phyloP scores from a whole-genome alignment of 306 rosid genomes.

The Pterocarpus macrocarpus region DNA sequence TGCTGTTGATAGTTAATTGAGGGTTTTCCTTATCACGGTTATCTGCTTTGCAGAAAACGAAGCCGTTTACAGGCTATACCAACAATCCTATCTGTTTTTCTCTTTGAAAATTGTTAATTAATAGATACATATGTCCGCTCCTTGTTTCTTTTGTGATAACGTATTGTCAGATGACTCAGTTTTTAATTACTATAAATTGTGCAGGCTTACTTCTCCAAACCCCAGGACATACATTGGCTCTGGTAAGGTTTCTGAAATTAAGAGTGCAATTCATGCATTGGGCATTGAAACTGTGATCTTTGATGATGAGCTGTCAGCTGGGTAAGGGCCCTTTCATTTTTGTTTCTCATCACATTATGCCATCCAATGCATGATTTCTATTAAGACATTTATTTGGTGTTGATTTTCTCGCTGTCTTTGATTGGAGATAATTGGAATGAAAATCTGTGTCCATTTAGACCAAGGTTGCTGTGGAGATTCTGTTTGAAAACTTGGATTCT shows the following conservation, averaged over 20 bases:
- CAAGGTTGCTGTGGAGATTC: constrained; percentile 38
- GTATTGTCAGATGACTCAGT: constrained; percentile 34
- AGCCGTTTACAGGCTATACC: background rate
- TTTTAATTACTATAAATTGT: constrained; percentile 41
- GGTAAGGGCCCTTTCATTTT: constrained; percentile 55
- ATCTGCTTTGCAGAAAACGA: constrained; percentile 22
- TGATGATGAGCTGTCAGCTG: constrained; percentile 96
- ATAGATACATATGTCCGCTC: background rate
- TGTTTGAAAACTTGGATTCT: constrained; percentile 24
- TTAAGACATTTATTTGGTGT: background rate
- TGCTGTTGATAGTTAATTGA: constrained; percentile 6
- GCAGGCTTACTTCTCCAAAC: constrained; percentile 82
- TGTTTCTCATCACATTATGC: constrained; percentile 28
- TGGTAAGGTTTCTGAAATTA: constrained; percentile 93
- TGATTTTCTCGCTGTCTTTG: constrained; percentile 26
- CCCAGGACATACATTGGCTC: constrained; percentile 97
- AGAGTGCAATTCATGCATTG: constrained; percentile 82
- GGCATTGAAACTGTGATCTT: constrained; percentile 88
- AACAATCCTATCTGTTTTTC: constrained; percentile 15
- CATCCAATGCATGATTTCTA: constrained; percentile 28
- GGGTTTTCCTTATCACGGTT: background rate
- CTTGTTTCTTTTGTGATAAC: constrained; percentile 24
- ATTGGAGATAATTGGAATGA: constrained; percentile 31
- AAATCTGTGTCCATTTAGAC: constrained; percentile 27
- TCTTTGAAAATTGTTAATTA: constrained; percentile 14